Evolutionary conservation across 2,329 filamentous ascomycete genomes (phyloP), one percentile per base, ranked within the genome.

Genomic region (Dactylellina parvicollis): DNA sequence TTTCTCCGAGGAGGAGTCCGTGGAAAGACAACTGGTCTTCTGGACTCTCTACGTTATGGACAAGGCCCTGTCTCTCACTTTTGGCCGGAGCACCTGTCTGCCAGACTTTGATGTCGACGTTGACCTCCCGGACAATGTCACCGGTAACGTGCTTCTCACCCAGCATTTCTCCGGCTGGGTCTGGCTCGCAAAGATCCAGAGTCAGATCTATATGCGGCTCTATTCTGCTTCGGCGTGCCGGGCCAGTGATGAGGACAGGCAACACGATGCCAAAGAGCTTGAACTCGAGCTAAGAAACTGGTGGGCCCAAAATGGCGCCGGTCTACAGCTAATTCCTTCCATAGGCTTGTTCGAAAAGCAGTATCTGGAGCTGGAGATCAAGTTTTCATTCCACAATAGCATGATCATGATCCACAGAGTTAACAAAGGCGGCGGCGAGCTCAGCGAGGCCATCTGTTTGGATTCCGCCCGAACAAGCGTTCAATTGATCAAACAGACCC

Each of bases 41-140:
- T 89, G 86, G 87, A 82, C 80, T 32, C 78, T 85, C 0, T 89
- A 89, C 77, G 83, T 84, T 5, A 80, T 88, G 10, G 86, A 89
- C 75, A 87, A 86, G 70, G 83, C 83, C 1, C 80, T 90, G 9
- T 84, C 86, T 0, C 80, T 90, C 40, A 83, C 87, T 1, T 81
- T 89, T 1, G 88, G 88, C 0, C 84, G 87, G 12, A 83, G 86
- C 0, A 83, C 86, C 0, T 81, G 83, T 4, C 85, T 90, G 32
- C 85, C 86, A 50, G 86, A 87, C 61, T 87, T 84, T 77, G 86
- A 88, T 55, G 86, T 88, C 57, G 84, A 84, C 0, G 82, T 87
- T 8, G 82, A 84, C 1, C 79, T 82, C 28, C 80, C 76, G 4
- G 78, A 79, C 79, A 14, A 78, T 80, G 3, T 82, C 79, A 74